Base-by-base conservation (phyloP, 805 yeast genomes). In the Candida namnaoensis region DNA sequence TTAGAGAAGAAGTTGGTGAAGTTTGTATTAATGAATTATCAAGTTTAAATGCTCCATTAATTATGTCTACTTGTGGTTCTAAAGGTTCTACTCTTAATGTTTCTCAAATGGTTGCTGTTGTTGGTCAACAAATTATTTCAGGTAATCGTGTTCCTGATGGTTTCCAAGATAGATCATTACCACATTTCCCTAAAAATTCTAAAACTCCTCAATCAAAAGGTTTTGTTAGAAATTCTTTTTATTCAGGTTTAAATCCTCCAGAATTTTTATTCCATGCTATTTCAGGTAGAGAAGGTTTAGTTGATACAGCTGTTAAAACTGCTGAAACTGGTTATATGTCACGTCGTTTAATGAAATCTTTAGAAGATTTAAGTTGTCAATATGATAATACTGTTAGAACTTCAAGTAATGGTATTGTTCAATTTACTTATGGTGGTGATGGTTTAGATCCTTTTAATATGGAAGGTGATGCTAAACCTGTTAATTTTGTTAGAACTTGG, bases 61-160 rank as follows among this genome's bases (percentile, higher is more conserved):
- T 93, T 58, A 93, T 93, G 99, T 97, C 99, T 11, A 87, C 96
- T 2, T 93, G 98, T 74, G 99, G 99, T 53, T 91, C 98, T 35
- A 93, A 93, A 64, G 99, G 99, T 65, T 93, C 98, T 34, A 88
- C 96, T 0, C 75, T 95, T 47, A 93, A 93, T 63, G 99, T 93
- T 28, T 93, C 99, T 12, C 99, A 93, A 70, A 93, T 93, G 99
- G 98, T 93, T 74, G 99, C 99, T 0, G 96, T 91, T 60, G 99
- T 93, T 27, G 99, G 99, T 42, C 99, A 93, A 68, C 99, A 93
- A 66, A 93, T 93, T 69, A 93, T 93, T 52, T 82, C 96, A 5
- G 99, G 99, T 64, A 86, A 88, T 60, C 95, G 99, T 76, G 99
- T 93, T 47, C 98, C 99, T 24, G 96, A 93, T 72, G 99, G 99